These are phyloP conservation scores for Diaporthe longicolla DNA, from an alignment of 2,329 filamentous ascomycete species.

Conservation along the genomic window DNA sequence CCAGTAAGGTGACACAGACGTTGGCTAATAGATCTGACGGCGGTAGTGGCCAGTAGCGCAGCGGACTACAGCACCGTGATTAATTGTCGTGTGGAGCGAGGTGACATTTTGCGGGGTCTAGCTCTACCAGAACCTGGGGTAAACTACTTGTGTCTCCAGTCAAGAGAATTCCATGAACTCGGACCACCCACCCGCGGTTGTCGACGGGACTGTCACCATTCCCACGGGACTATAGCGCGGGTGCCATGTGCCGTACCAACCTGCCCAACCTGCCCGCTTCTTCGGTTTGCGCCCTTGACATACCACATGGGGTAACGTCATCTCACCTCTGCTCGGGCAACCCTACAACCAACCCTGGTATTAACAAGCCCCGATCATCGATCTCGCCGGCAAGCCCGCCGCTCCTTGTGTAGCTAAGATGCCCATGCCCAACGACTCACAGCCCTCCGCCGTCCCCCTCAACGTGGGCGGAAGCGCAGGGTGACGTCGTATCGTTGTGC, in stretches of 20 bases:
- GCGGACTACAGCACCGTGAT: neutral
- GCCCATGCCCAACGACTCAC: conserved; percentile 27
- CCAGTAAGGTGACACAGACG: neutral
- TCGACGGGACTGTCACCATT: neutral
- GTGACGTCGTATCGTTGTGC: conserved; percentile 38
- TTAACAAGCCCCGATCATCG: conserved; percentile 30
- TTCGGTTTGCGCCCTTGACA: neutral
- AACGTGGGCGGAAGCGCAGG: neutral
- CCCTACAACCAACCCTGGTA: neutral
- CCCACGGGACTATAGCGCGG: neutral
- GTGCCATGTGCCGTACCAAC: neutral
- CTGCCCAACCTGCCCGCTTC: no score
- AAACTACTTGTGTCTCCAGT: neutral
- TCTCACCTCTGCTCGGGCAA: neutral
- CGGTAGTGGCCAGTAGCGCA: neutral
- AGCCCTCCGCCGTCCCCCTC: conserved; percentile 30
- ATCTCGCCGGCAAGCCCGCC: neutral
- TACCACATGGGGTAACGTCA: conserved; percentile 1
- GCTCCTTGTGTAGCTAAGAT: conserved; percentile 31
- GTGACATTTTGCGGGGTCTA: conserved; percentile 22
- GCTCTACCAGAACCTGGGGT: conserved; percentile 7
- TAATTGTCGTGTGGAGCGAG: neutral
- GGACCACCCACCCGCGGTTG: neutral
- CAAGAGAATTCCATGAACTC: neutral
- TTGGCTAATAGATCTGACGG: neutral